Evolutionary conservation across 495 filamentous ascomycete species (phyloP), one percentile per base, ranked within the genome.

Genomic region (Tuber magnatum): DNA sequence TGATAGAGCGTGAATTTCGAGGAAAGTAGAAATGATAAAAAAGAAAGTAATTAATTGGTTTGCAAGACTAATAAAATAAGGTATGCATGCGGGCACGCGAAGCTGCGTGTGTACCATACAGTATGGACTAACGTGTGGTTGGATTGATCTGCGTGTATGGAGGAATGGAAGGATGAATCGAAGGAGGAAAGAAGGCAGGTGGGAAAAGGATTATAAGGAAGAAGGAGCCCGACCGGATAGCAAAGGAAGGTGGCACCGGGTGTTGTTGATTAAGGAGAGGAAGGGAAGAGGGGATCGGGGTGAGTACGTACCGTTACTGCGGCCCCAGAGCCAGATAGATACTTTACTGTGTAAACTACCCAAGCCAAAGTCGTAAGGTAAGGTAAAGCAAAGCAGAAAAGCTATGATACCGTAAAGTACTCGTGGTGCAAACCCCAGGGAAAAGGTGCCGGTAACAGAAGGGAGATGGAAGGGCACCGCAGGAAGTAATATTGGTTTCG

Each of bases 91-190:
- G 72, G 46, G 75, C 74, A 75, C 48, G 69, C 46, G 69, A 71
- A 68, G 77, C 39, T 78, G 68, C 35, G 77, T 79, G 75, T 74
- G 77, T 78, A 77, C 35, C 73, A 75, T n/a, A n/a, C n/a, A n/a
- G n/a, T 65, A 65, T 65, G 28, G 56, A 12, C 5, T 65, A 32
- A 35, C 35, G 56, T 65, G n/a, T 65, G n/a, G 14, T 65, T 65
- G 10, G 32, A 65, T 65, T 35, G 72, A 79, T 79, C 69, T 79
- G 77, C 70, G 77, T 70, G 76, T 74, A 71, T 78, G 72, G 77
- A 78, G 77, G 73, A 78, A 79, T 79, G 70, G 77, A 79, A 79
- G 77, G 76, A 79, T 75, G 77, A 79, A 79, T 79, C 70, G 77
- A 79, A 79, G 77, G 76, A 72, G 78, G 78, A 79, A 79, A 79